Base-by-base conservation (phyloP, 225 moss, liverwort and hornwort species). In the Takakia lepidozioides region DNA sequence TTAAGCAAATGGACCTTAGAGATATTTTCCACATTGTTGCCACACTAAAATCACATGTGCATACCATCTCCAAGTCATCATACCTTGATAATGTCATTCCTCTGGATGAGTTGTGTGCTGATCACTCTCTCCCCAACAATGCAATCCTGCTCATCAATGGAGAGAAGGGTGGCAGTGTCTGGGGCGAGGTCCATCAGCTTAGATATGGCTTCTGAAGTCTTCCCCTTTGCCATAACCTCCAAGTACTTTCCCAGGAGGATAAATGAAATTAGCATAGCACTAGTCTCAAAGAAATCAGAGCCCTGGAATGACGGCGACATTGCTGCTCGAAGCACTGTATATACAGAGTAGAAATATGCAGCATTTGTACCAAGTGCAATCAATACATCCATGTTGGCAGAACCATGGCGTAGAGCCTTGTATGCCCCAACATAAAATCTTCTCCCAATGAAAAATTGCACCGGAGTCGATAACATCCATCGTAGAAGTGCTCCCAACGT, bases 111-210 rank as follows among this genome's bases (percentile, higher is more conserved):
- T 68, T 98, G 84, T 19, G 95, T 62, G 56, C 72, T 72, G 41
- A 98, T 91, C 15, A 75, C 85, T 42, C 74, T 75, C 68, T 98
- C 87, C 2, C 54, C 49, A 18, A 22, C 46, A 27, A 64, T 43
- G 27, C 38, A 61, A 13, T 78, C 84, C 16, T 60, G 64, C 36
- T 72, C 80, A 35, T 85, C 69, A 9, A 67, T 43, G 10, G 60
- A 54, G 19, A 98, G 58, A 0, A 91, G 68, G 46, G 60, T 87
- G 10, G 95, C 95, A 6, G 82, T 85, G 45, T 81, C 87, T 10
- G 95, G 95, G 20, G 95, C 82, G 9, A 98, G 71, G 41, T 98
- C 68, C 87, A 98, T 85, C n/a, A 98, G 73, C 70, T 98, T 91
- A 3, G 82, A 84, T n/a, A 98, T 87, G 10, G 95, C 95, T 73